Conservation (phyloP, 1,284 basidiomycete species). For the Fereydounia khargensis region DNA sequence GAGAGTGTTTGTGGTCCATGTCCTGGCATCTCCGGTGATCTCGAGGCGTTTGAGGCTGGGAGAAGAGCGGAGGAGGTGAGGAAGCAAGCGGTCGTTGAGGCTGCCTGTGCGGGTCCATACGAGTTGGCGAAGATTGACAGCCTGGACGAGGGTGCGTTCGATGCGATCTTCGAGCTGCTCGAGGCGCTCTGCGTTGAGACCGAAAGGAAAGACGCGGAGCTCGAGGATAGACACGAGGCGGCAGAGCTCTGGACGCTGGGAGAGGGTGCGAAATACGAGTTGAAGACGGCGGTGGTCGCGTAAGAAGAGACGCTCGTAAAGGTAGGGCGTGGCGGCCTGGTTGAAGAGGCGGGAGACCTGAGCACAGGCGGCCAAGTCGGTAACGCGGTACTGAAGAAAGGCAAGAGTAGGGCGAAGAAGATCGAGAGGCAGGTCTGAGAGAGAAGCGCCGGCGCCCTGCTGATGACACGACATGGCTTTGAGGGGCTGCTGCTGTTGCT, state of each 20-base stretch:
- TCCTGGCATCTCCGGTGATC: constrained; percentile 43
- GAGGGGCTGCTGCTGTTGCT: no score
- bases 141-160: constrained; percentile 18
- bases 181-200: constrained; percentile 42
- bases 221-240: constrained; percentile 40
- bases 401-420: constrained; percentile 35
- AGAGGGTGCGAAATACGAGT: constrained; percentile 40
- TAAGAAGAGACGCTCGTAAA: constrained; percentile 52
- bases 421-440: constrained; percentile 49
- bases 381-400: constrained; percentile 30
- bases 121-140: constrained; percentile 31
- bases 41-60: constrained; percentile 30
- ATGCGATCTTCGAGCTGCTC: constrained; percentile 45
- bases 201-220: constrained; percentile 51
- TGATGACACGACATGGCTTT: no score
- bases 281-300: constrained; percentile 44
- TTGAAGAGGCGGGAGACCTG: constrained; percentile 26
- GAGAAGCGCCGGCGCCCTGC: no score
- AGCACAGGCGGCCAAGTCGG: constrained; percentile 41
- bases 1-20: constrained; percentile 39
- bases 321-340: constrained; percentile 25
- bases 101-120: constrained; percentile 53
- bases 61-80: constrained; percentile 18
- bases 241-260: constrained; percentile 20
- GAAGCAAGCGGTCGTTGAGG: constrained; percentile 43